phyloP scores from a whole-genome alignment of 202 grass and related monocot species.

The Bolboschoenoplectus hybrid region DNA sequence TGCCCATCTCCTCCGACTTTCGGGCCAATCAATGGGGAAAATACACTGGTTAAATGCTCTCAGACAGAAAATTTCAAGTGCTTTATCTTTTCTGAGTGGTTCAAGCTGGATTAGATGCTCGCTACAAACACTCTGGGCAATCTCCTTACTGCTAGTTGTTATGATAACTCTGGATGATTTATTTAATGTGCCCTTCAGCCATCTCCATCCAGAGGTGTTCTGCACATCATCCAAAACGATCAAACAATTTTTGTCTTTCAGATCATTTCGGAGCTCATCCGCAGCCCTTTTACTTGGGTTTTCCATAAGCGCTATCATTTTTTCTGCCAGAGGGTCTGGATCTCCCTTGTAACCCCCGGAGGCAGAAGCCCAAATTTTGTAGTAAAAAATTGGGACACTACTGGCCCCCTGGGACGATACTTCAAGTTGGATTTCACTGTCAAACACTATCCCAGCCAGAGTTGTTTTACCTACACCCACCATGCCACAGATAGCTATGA shows the following conservation, averaged over 20 bases:
- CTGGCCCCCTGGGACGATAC: not conserved
- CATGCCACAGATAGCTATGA: conserved; percentile 2
- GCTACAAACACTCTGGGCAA: not conserved
- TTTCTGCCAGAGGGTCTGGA: not conserved
- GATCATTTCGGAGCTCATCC: not conserved
- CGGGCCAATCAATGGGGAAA: not conserved
- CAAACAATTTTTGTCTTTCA: not conserved
- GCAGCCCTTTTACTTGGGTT: not conserved
- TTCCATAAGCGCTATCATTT: not conserved
- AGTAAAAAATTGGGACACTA: not conserved
- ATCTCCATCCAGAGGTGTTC: not conserved
- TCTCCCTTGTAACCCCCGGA: not conserved
- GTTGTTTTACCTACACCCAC: not conserved
- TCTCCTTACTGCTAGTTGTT: conserved; percentile 6
- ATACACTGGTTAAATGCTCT: not conserved
- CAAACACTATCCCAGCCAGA: not conserved
- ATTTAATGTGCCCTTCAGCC: not conserved
- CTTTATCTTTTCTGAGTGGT: not conserved
- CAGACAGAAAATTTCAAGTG: not conserved
- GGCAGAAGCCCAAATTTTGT: not conserved
- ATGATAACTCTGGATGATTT: not conserved
- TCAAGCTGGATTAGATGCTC: not conserved
- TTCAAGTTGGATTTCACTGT: not conserved
- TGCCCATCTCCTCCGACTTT: not conserved
- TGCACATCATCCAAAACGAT: not conserved